Percentiles rank a stretch among this genome's conserved stretches.
phyloP scores from a whole-genome alignment of 164 flowering plant genomes.

The Nymphaea colorata region DNA sequence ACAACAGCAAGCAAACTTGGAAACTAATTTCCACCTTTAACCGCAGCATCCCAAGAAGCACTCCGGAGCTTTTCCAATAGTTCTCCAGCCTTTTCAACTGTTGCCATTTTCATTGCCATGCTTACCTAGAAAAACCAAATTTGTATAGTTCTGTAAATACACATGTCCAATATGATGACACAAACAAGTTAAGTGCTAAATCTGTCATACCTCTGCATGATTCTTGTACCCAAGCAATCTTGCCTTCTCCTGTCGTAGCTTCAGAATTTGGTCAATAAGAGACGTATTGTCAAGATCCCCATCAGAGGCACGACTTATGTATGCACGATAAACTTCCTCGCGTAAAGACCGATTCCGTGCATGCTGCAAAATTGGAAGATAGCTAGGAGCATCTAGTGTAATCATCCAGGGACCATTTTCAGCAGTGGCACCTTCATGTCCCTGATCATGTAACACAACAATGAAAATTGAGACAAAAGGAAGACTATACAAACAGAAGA shows the following conservation, averaged over 20 bases:
- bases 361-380: constrained; percentile 88
- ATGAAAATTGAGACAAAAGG: constrained; percentile 2
- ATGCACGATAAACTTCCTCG: constrained; percentile 85
- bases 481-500: not conserved
- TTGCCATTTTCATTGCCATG: constrained; percentile 98
- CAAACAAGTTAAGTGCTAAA: not conserved
- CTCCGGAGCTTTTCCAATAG: constrained; percentile 78
- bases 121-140: constrained; percentile 51
- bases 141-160: constrained; percentile 6
- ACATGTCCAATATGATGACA: not conserved
- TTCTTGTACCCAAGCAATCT: constrained; percentile 82
- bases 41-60: constrained; percentile 92
- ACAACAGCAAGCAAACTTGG: not conserved
- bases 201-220: constrained; percentile 75
- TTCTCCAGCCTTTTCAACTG: constrained; percentile 76
- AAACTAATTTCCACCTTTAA: constrained; percentile 47
- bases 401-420: constrained; percentile 96
- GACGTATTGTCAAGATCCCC: constrained; percentile 82
- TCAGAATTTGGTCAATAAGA: constrained; percentile 72
- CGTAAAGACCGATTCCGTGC: constrained; percentile 67
- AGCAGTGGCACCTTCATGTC: constrained; percentile 85
- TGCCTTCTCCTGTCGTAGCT: constrained; percentile 89
- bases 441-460: constrained; percentile 24
- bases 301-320: constrained; percentile 73
- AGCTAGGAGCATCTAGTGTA: constrained; percentile 90